Evolutionary conservation across 1,139 yeast species (phyloP).

Genomic region (Hemisphaericaspora xylofermentans): DNA sequence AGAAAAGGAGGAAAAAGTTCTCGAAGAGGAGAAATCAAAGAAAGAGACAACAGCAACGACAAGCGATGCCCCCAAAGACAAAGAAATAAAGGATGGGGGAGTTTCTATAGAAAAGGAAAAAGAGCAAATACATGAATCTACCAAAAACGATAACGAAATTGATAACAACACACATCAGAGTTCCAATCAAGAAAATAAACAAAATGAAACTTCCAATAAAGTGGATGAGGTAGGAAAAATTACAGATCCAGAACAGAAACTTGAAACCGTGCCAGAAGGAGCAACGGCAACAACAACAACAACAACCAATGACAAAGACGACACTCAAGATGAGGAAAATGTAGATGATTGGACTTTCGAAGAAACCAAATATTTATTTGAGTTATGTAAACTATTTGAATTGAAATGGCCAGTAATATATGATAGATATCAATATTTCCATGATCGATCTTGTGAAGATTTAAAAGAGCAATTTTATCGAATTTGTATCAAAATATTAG

Average conservation of each 20-base stretch:
- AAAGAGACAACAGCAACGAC: slow-evolving; percentile 1
- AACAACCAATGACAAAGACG: slow-evolving; percentile 2
- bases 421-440: slow-evolving; percentile 60
- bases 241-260: background rate
- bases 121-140: no score
- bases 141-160: no score
- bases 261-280: slow-evolving; percentile 1
- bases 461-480: slow-evolving; percentile 77
- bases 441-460: slow-evolving; percentile 61
- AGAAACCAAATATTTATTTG: slow-evolving; percentile 77
- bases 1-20: slow-evolving; percentile 5
- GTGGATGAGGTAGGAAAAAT: no score
- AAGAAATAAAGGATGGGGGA: slow-evolving; percentile 2
- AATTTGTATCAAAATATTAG: slow-evolving; percentile 36
- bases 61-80: no score
- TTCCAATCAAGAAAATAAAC: no score
- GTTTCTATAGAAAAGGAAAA: slow-evolving; percentile 4
- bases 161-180: no score
- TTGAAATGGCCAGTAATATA: slow-evolving; percentile 83
- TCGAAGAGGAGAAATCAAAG: slow-evolving; percentile 6
- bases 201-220: no score
- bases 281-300: slow-evolving; percentile 1
- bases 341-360: slow-evolving; percentile 60
- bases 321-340: slow-evolving; percentile 1
- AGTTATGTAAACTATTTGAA: slow-evolving; percentile 70